Evolutionary conservation across 2,329 filamentous ascomycete genomes (phyloP).

Genomic region (Pseudogymnoascus pannorum): DNA sequence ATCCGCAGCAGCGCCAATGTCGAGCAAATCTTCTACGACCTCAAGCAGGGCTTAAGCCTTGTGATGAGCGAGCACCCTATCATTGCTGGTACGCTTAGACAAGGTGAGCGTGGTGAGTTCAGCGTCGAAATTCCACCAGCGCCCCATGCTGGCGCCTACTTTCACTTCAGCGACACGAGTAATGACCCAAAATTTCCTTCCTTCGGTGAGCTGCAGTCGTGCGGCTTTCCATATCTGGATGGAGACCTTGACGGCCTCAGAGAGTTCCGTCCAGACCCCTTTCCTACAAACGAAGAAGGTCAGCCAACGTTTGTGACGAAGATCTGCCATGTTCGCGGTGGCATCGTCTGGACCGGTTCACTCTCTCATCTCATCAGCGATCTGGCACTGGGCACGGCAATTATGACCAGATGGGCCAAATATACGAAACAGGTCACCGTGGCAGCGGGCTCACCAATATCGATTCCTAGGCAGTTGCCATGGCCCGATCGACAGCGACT

Average conservation of each 20-base stretch:
- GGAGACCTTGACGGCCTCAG: slow-evolving; percentile 4
- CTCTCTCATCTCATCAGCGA: slow-evolving; percentile 2
- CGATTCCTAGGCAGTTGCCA: not conserved
- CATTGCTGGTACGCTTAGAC: not conserved
- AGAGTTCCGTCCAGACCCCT: not conserved
- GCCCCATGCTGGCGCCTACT: slow-evolving; percentile 5
- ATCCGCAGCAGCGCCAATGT: not conserved
- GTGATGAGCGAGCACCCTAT: not conserved
- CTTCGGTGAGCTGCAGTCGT: not conserved
- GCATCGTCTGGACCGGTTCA: not conserved
- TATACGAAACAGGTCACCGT: slow-evolving; percentile 5
- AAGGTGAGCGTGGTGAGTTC: not conserved
- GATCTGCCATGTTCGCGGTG: not conserved
- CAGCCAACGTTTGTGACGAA: not conserved
- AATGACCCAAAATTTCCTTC: not conserved
- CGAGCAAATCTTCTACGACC: not conserved
- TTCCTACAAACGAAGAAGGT: not conserved
- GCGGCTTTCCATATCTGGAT: slow-evolving; percentile 3
- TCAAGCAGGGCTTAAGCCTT: slow-evolving; percentile 3
- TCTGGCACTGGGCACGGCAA: not conserved
- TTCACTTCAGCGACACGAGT: not conserved
- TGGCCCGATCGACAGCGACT: not conserved
- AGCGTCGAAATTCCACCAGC: not conserved
- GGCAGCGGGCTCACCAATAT: not conserved
- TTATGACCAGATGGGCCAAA: slow-evolving; percentile 1